Evolutionary conservation across 1,284 basidiomycete genomes (phyloP).

Genomic region (Mycena sp.): DNA sequence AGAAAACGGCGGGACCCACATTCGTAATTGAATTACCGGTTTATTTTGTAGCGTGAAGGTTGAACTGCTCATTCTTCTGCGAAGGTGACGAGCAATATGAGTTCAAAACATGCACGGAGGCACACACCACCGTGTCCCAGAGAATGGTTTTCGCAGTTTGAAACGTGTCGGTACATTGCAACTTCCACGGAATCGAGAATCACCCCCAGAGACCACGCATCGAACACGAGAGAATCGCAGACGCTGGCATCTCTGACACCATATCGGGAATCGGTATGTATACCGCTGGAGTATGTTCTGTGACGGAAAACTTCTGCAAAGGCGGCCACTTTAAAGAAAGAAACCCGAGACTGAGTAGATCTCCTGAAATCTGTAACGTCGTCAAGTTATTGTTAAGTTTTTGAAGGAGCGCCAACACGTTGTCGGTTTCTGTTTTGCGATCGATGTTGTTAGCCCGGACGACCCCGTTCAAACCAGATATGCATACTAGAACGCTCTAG

Average conservation of each 20-base stretch:
- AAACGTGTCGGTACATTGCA: too few relatives aligned
- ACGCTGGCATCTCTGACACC: not conserved
- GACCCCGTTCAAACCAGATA: not conserved
- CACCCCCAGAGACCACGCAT: too few relatives aligned
- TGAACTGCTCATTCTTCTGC: too few relatives aligned
- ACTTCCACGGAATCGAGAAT: too few relatives aligned
- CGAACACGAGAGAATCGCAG: too few relatives aligned
- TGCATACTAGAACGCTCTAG: not conserved
- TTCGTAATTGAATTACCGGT: too few relatives aligned
- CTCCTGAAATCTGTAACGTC: constrained; percentile 5
- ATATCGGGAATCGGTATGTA: constrained; percentile 8
- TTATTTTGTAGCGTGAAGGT: too few relatives aligned
- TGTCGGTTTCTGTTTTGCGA: not conserved
- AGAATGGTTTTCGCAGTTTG: too few relatives aligned
- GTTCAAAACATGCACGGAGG: too few relatives aligned
- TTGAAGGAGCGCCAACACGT: not conserved
- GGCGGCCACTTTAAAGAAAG: not conserved
- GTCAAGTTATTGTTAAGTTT: not conserved
- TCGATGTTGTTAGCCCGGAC: not conserved
- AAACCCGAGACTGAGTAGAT: not conserved
- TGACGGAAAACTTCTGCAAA: not conserved
- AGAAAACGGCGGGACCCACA: too few relatives aligned
- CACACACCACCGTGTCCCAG: too few relatives aligned
- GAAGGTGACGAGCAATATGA: too few relatives aligned
- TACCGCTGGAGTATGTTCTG: constrained; percentile 15